A percentile compares a stretch with the other conserved stretches of the same genome.
Conservation (phyloP, 202 grass and related monocot species). For the Brachypodium distachyon region DNA sequence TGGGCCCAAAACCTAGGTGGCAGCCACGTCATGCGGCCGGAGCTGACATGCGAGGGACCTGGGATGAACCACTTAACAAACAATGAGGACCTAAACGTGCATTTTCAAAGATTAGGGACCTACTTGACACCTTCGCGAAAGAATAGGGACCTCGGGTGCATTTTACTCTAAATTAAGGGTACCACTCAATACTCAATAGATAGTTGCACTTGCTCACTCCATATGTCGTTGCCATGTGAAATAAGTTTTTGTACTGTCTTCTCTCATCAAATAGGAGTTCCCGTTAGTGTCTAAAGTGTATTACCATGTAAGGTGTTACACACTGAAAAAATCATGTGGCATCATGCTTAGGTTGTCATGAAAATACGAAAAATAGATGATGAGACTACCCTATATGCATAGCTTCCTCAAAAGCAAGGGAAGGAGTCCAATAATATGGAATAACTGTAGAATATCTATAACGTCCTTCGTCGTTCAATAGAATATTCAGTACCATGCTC, state of each 20-base stretch:
- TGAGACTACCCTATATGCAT: not conserved
- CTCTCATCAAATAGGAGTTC: not conserved
- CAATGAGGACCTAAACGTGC: no score
- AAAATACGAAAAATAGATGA: not conserved
- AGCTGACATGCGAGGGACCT: no score
- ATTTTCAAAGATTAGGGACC: no score
- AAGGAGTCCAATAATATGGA: not conserved
- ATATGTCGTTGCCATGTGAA: not conserved
- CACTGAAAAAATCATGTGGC: not conserved
- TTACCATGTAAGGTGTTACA: not conserved
- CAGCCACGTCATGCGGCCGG: no score
- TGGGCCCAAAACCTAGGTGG: no score
- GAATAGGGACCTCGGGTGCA: no score
- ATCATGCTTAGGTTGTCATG: not conserved
- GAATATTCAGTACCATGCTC: not conserved
- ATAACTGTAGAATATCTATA: not conserved
- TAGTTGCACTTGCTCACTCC: not conserved
- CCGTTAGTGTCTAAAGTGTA: not conserved
- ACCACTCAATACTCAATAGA: not conserved
- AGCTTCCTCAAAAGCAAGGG: not conserved
- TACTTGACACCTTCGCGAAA: no score
- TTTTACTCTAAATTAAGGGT: no score
- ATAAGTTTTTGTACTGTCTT: not conserved
- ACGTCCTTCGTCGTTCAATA: not conserved
- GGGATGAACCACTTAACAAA: no score